Evolutionary conservation across 202 grass and related monocot species (phyloP), one percentile per base, ranked within the genome.

Genomic region (Panicum virgatum): DNA sequence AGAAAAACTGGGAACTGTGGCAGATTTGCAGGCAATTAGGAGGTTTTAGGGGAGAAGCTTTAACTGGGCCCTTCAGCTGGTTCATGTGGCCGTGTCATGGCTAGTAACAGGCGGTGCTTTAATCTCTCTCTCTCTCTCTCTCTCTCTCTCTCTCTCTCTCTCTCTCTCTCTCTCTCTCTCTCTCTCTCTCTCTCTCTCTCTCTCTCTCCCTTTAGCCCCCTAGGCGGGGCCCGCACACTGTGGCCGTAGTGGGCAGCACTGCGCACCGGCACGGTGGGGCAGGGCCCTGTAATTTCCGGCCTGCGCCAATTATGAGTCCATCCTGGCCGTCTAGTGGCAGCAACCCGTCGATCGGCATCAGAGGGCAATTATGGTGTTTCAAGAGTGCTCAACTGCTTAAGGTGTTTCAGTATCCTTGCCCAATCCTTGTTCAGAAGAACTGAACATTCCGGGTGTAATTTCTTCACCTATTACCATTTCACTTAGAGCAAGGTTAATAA

Each of bases 21-120:
- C 42, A 30, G 23, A 16, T n/a, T 5, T 3, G 22, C 69, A 29
- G 30, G n/a, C 57, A 75, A 80, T 75, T 29, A 76, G 62, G 70
- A 81, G 86, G 54, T 76, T 69, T 69, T 4, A 39, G 75, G 61
- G 69, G n/a, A n/a, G n/a, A 11, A 60, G 77, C 61, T 76, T 86
- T 86, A 22, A 57, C 74, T 58, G 27, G n/a, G 23, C 62, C 59
- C 48, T 59, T 59, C 50, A 23, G 8, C 66, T 22, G 63, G 44
- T 65, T 89, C 77, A 85, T 82, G 87, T 82, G 82, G n/a, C 71
- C 63, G 65, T 66, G 84, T 85, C 76, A 85, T 80, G 36, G 60
- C 60, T 46, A 51, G 62, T 45, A 43, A 81, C 65, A 80, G 48
- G 39, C 16, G 13, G 36, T 56, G 76, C 60, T 66, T 15, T 46